These are phyloP conservation scores for Apiospora arundinis DNA, from an alignment of 2,329 filamentous ascomycete genomes.

Conservation along the genomic window DNA sequence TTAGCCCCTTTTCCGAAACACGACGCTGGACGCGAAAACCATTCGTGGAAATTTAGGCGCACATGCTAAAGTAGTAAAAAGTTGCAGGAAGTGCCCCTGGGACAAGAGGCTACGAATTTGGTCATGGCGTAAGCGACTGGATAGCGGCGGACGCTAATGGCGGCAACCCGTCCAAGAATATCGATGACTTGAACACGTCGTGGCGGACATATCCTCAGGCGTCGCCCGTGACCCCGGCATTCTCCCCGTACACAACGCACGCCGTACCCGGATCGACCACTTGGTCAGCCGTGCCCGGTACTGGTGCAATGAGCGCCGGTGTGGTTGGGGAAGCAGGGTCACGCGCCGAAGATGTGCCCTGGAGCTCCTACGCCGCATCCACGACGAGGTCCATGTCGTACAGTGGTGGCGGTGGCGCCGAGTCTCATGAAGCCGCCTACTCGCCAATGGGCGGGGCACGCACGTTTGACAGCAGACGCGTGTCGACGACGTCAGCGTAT, in stretches of 20 bases:
- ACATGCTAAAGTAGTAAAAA: slow-evolving; percentile 29
- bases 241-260: slow-evolving; percentile 55
- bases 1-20: background rate
- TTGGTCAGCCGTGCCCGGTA: slow-evolving; percentile 45
- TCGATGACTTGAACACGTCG: slow-evolving; percentile 48
- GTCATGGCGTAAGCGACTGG: slow-evolving; percentile 51
- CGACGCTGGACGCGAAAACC: background rate
- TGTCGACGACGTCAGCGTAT: slow-evolving; percentile 52
- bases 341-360: slow-evolving; percentile 51
- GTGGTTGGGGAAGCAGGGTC: slow-evolving; percentile 46
- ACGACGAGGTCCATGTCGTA: slow-evolving; percentile 57
- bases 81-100: slow-evolving; percentile 44
- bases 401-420: slow-evolving; percentile 45
- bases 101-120: slow-evolving; percentile 47
- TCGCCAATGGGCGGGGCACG: slow-evolving; percentile 38
- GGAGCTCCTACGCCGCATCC: slow-evolving; percentile 47
- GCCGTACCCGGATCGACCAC: slow-evolving; percentile 45
- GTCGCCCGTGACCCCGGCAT: slow-evolving; percentile 56
- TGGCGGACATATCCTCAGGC: slow-evolving; percentile 60
- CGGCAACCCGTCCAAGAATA: slow-evolving; percentile 45
- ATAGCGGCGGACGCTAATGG: slow-evolving; percentile 49
- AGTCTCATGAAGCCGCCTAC: slow-evolving; percentile 45
- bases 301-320: slow-evolving; percentile 27
- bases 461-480: slow-evolving; percentile 47
- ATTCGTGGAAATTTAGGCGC: background rate